Evolutionary conservation across 169 alveolate species (phyloP), one percentile per base, ranked within the genome.

Genomic region (Plasmodium ovale): DNA sequence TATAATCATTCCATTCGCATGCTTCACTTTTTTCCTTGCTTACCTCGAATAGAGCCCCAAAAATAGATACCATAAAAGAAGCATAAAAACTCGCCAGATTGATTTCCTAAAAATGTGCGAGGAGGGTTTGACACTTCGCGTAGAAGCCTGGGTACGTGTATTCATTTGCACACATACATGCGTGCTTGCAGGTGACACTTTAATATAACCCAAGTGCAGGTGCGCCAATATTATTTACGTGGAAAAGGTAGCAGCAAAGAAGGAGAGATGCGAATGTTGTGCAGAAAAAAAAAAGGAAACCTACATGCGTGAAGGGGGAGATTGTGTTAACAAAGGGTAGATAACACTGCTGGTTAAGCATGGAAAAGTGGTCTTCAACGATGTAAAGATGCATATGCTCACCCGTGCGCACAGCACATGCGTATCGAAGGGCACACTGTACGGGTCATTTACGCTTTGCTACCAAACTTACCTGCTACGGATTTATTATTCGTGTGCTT

Each of bases 21-120:
- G 21, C 44, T 73, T 59, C 27, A 39, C 23, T 67, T 47, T 29
- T 53, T 58, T 44, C n/a, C 23, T 64, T 67, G 4, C 31, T 73
- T 33, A 73, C 88, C 64, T 73, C 88, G 25, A 73, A 73, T 39
- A 73, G 9, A 51, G 88, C 88, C 2, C 88, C 88, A 31, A 73
- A 73, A 47, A 73, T 7, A 21, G 88, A 47, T 19, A 53, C 16
- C 60, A 73, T 73, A 59, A 59, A 73, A 39, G 42, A 58, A 21
- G 35, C 19, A 33, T 64, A 39, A 12, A 42, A 23, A 44, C 21
- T 53, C 7, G 53, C 19, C 31, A 58, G 59, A 25, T 27, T 16
- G 7, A 3, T 33, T 37, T 31, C 25, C 71, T 73, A 29, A 27
- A 60, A 64, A 39, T 35, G 49, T 54, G 39, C 21, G 12, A 49